Evolutionary conservation across 2,329 filamentous ascomycete species (phyloP).

Genomic region (Huntiella moniliformis): DNA sequence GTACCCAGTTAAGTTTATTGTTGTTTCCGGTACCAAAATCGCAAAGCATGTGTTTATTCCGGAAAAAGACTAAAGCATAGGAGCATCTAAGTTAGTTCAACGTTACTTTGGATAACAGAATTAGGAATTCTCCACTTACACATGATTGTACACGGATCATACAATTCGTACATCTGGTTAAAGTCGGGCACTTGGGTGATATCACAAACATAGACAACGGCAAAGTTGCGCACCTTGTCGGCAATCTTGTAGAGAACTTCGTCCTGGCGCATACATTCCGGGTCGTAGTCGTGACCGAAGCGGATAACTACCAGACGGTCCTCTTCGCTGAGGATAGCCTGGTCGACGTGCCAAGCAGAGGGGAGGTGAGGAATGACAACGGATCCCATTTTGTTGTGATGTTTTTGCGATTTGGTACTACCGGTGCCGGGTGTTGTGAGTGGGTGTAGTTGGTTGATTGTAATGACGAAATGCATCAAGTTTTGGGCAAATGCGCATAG

Average conservation of each 20-base stretch:
- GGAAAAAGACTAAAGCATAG: slow-evolving; percentile 46
- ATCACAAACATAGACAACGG: slow-evolving; percentile 84
- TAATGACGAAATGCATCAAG: background rate
- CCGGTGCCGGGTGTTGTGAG: background rate
- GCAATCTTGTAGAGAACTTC: slow-evolving; percentile 76
- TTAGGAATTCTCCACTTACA: slow-evolving; percentile 30
- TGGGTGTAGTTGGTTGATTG: background rate
- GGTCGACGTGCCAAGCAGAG: slow-evolving; percentile 95
- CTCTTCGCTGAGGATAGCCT: slow-evolving; percentile 79
- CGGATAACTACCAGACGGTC: slow-evolving; percentile 86
- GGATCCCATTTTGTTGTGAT: slow-evolving; percentile 41
- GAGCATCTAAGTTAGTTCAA: background rate
- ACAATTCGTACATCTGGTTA: slow-evolving; percentile 86
- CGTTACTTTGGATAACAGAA: slow-evolving; percentile 24
- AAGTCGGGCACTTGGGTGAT: slow-evolving; percentile 82
- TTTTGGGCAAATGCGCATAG: background rate
- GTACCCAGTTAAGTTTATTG: slow-evolving; percentile 92
- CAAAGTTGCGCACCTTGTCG: slow-evolving; percentile 83
- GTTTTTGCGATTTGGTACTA: background rate
- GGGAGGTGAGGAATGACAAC: slow-evolving; percentile 80
- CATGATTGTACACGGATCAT: slow-evolving; percentile 89
- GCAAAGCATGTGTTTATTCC: slow-evolving; percentile 98
- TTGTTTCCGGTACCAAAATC: slow-evolving; percentile 98
- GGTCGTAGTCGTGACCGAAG: slow-evolving; percentile 74
- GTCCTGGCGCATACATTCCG: slow-evolving; percentile 35